phyloP scores from a whole-genome alignment of 768 basidiomycete genomes.

The Podaxis carcinomalis region DNA sequence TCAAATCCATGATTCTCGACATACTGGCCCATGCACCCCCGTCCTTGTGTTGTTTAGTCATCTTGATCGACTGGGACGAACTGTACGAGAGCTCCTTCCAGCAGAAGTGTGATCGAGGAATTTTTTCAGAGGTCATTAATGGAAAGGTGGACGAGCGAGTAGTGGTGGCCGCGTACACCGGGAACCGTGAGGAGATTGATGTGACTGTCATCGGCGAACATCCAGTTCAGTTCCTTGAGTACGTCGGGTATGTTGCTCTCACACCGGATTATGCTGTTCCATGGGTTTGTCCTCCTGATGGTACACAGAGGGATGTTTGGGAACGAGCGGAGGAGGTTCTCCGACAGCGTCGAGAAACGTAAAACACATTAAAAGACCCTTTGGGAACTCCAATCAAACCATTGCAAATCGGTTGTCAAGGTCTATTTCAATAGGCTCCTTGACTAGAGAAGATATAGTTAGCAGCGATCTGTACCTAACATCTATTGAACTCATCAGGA shows the following conservation, averaged over 20 bases:
- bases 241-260: slow-evolving; percentile 2
- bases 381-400: background rate
- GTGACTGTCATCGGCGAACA: slow-evolving; percentile 3
- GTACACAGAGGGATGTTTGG: background rate
- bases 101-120: background rate
- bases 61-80: slow-evolving; percentile 2
- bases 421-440: too few species aligned
- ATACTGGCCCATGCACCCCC: background rate
- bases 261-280: background rate
- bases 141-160: background rate
- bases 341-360: background rate
- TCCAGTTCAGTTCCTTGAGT: slow-evolving; percentile 1
- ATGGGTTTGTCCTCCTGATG: background rate
- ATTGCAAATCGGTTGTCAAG: too few species aligned
- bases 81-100: slow-evolving; percentile 5
- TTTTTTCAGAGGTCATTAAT: slow-evolving; percentile 2
- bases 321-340: slow-evolving; percentile 3
- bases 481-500: too few species aligned
- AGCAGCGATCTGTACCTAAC: background rate
- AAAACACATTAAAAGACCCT: background rate
- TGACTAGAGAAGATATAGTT: background rate
- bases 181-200: slow-evolving; percentile 2
- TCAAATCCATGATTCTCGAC: background rate
- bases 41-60: background rate
- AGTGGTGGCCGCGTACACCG: background rate